Base-by-base conservation (phyloP, 441 rosid species). In the Iberis amara region DNA sequence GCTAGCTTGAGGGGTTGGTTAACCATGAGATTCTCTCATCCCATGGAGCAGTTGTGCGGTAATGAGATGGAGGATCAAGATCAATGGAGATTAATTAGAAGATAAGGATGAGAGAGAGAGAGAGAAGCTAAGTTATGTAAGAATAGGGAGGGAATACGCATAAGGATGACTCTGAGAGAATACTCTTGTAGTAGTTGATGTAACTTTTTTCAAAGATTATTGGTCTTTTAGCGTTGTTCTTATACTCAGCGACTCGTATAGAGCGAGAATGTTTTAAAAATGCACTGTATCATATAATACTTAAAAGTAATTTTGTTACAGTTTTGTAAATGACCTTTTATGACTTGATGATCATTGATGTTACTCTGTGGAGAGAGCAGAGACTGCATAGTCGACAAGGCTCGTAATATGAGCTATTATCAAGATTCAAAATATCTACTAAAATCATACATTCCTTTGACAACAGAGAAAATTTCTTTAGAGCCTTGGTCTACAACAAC, bases 191-290 rank as follows among this genome's bases (percentile, higher is more conserved):
- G 65, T 47, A 53, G 51, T 52, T 66, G 33, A 59, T 66, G 70
- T 53, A 66, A 36, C 65, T 32, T 59, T 52, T 65, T 50, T 46
- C 65, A 58, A 47, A 65, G 60, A 65, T 59, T 14, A 59, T 65
- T 32, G 50, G 55, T 54, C 56, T 47, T 59, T 54, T 66, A 52
- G 60, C 52, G 53, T 52, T 66, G 45, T 40, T 59, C 36, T 30
- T 21, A 57, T 30, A 57, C 62, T 56, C 24, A 27, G 45, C 57
- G 35, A 44, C 50, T 62, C 68, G 21, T 13, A 33, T 61, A 40
- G 39, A 35, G 52, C 59, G 63, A 51, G 26, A 12, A 52, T 58
- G 46, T 59, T 33, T 45, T 8, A 4, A 24, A 51, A 39, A 15
- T 26, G 45, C 45, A 52, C 2, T 52, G 55, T 65, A 46, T 45